Conservation (phyloP, 2,329 filamentous ascomycete genomes). For the Alternaria rosae region DNA sequence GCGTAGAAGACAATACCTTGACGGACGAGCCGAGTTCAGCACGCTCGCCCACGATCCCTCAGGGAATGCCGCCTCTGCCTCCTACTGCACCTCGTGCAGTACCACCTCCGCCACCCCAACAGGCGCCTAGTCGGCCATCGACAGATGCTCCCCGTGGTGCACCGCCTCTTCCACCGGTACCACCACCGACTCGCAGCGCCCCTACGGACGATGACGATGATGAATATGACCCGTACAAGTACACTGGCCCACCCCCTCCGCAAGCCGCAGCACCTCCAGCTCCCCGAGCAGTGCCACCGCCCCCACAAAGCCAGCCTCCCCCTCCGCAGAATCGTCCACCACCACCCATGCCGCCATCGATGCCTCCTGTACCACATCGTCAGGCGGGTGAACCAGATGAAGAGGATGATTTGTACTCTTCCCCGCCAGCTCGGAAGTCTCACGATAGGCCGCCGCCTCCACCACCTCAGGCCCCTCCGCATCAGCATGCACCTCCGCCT, state of each 20-base stretch:
- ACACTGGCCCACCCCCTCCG: slow-evolving; percentile 43
- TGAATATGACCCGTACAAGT: slow-evolving; percentile 73
- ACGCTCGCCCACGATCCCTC: slow-evolving; percentile 50
- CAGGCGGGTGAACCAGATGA: slow-evolving; percentile 41
- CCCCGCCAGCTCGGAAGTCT: slow-evolving; percentile 46
- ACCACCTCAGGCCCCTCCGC: slow-evolving; percentile 47
- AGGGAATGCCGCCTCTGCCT: slow-evolving; percentile 46
- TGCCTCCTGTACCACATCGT: slow-evolving; percentile 36
- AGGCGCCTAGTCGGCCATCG: slow-evolving; percentile 65
- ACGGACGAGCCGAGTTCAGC: slow-evolving; percentile 61
- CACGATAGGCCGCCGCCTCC: slow-evolving; percentile 46
- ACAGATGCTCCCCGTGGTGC: slow-evolving; percentile 72
- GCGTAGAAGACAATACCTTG: slow-evolving; percentile 70
- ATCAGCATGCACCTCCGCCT: slow-evolving; percentile 44
- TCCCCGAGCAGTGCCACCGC: slow-evolving; percentile 48
- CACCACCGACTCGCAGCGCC: slow-evolving; percentile 66
- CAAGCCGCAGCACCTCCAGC: slow-evolving; percentile 34
- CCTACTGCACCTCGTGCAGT: slow-evolving; percentile 52
- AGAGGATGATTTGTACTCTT: slow-evolving; percentile 49
- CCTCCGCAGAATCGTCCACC: slow-evolving; percentile 40
- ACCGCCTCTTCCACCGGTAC: slow-evolving; percentile 71
- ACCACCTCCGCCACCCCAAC: slow-evolving; percentile 66
- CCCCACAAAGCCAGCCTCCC: slow-evolving; percentile 42
- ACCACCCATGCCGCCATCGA: slow-evolving; percentile 47
- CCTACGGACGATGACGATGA: slow-evolving; percentile 56